Evolutionary conservation across 23 red algal species (phyloP), one percentile per base, ranked within the genome.

Genomic region (Agarophyton chilense): DNA sequence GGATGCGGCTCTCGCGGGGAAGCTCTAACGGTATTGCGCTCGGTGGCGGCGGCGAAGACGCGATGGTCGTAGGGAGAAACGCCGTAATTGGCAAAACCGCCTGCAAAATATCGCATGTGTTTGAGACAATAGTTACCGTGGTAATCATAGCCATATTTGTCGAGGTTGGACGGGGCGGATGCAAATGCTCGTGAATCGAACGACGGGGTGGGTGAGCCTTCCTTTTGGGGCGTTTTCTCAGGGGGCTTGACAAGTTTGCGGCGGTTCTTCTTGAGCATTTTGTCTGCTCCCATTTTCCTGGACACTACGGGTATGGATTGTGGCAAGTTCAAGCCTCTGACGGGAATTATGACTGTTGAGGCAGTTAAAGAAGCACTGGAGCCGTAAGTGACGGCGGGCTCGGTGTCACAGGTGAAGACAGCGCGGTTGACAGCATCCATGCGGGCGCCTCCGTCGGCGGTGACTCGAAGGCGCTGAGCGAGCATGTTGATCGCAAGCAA

Each of bases 61-160:
- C 96, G 84, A 82, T 91, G 92, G 82, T 98, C 96, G 75, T 94
- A 98, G 46, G 92, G 92, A 42, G 78, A 91, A 13, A 98, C 87
- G n/a, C 96, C 96, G 28, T 94, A 75, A 21, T 84, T 82, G 65
- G 86, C 81, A 29, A 98, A 98, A 18, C 91, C 91, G 16, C 87
- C 87, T 5, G 96, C 79, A 72, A 98, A 98, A 53, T 93, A 95
- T 29, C 91, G 85, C 88, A 98, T 91, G 12, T 91, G 62, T 68
- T 72, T 91, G n/a, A 98, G 64, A 43, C 90, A 94, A 17, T 67
- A 41, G 28, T 94, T 89, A 22, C 87, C 96, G 12, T 77, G 66
- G 49, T 87, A 92, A 47, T 98, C 96, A 52, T 87, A 98, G n/a
- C 81, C 82, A 33, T 72, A 94, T 28, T 61, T 84, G 72, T 98